phyloP scores from a whole-genome alignment of 106 monocot genomes.

The Allium sativum region DNA sequence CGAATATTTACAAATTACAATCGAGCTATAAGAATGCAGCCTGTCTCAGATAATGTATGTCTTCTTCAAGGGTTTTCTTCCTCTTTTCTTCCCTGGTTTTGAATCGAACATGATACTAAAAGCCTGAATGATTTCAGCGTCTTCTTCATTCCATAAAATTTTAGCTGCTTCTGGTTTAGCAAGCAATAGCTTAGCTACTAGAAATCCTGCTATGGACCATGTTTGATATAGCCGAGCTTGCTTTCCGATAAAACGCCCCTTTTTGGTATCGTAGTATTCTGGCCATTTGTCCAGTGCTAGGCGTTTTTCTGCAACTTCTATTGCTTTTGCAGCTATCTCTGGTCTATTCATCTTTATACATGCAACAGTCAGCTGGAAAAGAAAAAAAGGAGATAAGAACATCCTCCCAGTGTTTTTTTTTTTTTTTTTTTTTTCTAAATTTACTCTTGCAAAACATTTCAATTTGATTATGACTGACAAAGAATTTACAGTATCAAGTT shows the following conservation, averaged over 20 bases:
- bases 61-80: conserved; percentile 57
- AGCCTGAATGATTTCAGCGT: conserved; percentile 68
- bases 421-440: no score
- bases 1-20: conserved; percentile 1
- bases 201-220: conserved; percentile 90
- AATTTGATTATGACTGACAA: no score
- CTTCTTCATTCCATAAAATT: conserved; percentile 75
- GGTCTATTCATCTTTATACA: conserved; percentile 92
- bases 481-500: no score
- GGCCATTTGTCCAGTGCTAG: conserved; percentile 68
- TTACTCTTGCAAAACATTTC: no score
- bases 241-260: conserved; percentile 86
- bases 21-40: not conserved
- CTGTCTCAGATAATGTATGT: conserved; percentile 45
- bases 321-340: conserved; percentile 78
- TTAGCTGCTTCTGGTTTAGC: conserved; percentile 68
- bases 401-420: no score
- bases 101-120: conserved; percentile 48
- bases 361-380: conserved; percentile 73
- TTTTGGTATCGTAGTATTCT: conserved; percentile 86
- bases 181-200: conserved; percentile 85
- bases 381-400: not conserved
- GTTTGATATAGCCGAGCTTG: conserved; percentile 85
- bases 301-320: conserved; percentile 68
- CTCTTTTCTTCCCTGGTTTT: conserved; percentile 48